Evolutionary conservation across 768 basidiomycete genomes (phyloP), one percentile per base, ranked within the genome.

Genomic region (Panaeolus papilionaceus): DNA sequence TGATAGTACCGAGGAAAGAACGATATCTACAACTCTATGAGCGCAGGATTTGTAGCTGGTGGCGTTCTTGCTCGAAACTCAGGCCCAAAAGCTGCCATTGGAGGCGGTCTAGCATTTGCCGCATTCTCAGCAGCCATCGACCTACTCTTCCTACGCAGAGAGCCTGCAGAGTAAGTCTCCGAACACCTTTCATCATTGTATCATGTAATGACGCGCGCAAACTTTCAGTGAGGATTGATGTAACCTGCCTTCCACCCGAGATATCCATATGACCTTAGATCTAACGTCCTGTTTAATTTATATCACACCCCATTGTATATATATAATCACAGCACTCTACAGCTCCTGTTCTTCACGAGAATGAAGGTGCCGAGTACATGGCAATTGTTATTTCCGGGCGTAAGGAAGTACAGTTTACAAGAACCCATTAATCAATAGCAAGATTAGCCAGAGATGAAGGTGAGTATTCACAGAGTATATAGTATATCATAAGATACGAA

Each of bases 121-220:
- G 95, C 92, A 1, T 99, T 99, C 81, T 97, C 96, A 12, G 89
- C 89, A 0, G 95, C 86, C 11, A 96, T 99, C 70, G 97, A 99
- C 77, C 73, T 89, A 71, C 64, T 80, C 33, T 97, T 93, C 78
- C 77, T 95, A 68, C 86, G 92, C 78, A 83, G 92, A 77, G 92
- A 94, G 77, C 81, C 92, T n/a, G 76, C 90, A 74, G 93, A 94
- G 93, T 78, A 61, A 61, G 69, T 66, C 47, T 18, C 37, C 28
- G 2, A 33, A 33, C 10, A 45, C 44, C 26, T 38, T 40, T 38
- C 1, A 37, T 58, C 8, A 4, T 16, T n/a, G 16, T 28, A 18
- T 26, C 65, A 7, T 12, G 58, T 67, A 44, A 71, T 18, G 14
- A 3, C 37, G 33, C 16, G 49, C 68, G 3, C 14, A 28, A 16